Evolutionary conservation across 2,329 filamentous ascomycete species (phyloP), one percentile per base, ranked within the genome.

Genomic region (Colletotrichum sp.): DNA sequence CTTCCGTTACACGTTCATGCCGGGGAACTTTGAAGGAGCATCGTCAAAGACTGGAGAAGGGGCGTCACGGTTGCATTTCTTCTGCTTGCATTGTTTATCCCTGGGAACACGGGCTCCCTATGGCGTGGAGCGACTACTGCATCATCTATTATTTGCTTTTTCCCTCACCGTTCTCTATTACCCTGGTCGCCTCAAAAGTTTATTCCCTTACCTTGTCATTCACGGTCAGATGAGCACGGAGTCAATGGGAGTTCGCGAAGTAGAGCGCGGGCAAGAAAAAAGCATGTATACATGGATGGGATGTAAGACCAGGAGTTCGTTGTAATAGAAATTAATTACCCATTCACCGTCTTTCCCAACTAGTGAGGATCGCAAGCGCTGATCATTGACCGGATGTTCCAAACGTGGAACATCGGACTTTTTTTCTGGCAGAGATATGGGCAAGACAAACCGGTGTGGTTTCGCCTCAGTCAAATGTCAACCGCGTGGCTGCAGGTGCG

Each of bases 51-150:
- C 59, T 49, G 75, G 67, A 44, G 66, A 71, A 71, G 75, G 62
- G 75, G 75, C 66, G 75, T 77, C 71, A 66, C 52, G 75, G 65
- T 71, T 77, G 75, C 66, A 71, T 77, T 75, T 52, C 61, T 49
- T 75, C 65, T 52, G 52, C 66, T 77, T 55, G 52, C 66, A 67
- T 77, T 64, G 64, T 57, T 73, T 69, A 49, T 73, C 61, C 73
- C 55, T 61, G 55, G 57, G 34, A 32, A 49, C 27, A 12, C n/a
- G 64, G 69, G 34, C 57, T 64, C 22, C 15, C 59, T 69, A 57
- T 32, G 57, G 57, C 44, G 59, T 52, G 73, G 73, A 25, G 49
- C 64, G 36, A 68, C 30, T 64, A 65, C 27, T 64, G 22, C 34
- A 73, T 69, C 22, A 64, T 73, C 29, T 39, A 8, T 73, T 69